Percentiles rank a stretch among this genome's conserved stretches.
phyloP scores from a whole-genome alignment of 83 land plant genomes.

The Picea abies region DNA sequence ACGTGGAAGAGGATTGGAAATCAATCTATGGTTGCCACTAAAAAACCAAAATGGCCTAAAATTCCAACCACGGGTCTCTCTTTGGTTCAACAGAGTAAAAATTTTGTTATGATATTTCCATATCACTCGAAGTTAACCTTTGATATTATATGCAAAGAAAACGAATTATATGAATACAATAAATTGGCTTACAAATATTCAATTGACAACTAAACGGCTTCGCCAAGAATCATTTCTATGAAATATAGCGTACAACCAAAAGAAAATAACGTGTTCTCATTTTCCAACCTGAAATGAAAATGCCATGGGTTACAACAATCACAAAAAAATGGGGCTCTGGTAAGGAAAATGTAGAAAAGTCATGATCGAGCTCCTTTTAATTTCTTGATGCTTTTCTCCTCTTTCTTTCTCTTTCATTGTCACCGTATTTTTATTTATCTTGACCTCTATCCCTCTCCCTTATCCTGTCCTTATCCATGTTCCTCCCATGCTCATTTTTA shows the following conservation, averaged over 20 bases:
- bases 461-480: conserved; percentile 42
- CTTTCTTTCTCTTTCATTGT: conserved; percentile 30
- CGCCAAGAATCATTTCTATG: no score
- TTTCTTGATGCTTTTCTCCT: background rate
- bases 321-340: background rate
- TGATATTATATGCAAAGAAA: background rate
- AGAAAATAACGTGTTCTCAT: background rate
- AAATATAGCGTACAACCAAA: background rate
- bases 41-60: background rate
- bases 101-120: background rate
- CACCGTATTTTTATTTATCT: conserved; percentile 20
- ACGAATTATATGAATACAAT: background rate
- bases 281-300: background rate
- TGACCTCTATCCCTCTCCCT: conserved; percentile 49
- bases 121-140: background rate
- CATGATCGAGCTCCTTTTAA: background rate
- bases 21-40: background rate
- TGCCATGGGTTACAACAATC: background rate
- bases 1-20: background rate
- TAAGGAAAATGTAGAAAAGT: background rate
- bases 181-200: background rate
- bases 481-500: conserved; percentile 62
- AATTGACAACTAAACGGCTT: background rate
- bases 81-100: background rate
- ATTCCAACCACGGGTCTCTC: background rate